phyloP scores from a whole-genome alignment of 768 basidiomycete genomes.

The Dioszegia crocea region DNA sequence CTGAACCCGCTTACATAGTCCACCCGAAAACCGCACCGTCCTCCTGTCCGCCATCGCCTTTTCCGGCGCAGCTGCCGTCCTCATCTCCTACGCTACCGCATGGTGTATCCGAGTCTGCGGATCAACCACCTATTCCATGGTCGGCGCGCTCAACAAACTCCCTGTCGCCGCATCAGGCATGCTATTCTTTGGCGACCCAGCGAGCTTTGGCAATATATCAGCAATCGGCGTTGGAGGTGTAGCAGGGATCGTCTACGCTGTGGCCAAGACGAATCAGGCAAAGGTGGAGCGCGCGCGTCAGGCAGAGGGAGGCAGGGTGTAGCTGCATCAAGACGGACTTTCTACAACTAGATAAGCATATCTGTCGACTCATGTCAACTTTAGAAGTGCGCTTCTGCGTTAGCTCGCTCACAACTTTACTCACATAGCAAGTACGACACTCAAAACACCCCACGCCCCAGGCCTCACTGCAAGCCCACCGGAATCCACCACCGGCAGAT shows the following conservation, averaged over 20 bases:
- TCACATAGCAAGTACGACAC: too few relatives aligned
- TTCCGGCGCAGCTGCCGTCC: constrained; percentile 92
- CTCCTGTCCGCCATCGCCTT: constrained; percentile 85
- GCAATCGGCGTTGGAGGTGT: constrained; percentile 85
- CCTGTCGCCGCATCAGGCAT: constrained; percentile 97
- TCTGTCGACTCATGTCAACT: not conserved
- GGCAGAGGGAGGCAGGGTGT: constrained; percentile 16
- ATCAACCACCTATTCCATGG: constrained; percentile 81
- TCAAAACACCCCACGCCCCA: not conserved
- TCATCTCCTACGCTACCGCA: constrained; percentile 95
- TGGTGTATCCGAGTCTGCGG: constrained; percentile 96
- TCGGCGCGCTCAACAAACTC: constrained; percentile 54
- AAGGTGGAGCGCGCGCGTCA: constrained; percentile 56
- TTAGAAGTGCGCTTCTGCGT: too few relatives aligned
- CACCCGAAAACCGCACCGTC: constrained; percentile 69
- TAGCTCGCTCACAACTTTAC: too few relatives aligned
- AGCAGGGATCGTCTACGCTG: constrained; percentile 83
- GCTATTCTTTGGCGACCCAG: constrained; percentile 71
- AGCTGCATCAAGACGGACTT: not conserved
- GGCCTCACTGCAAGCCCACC: not conserved
- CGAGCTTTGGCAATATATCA: constrained; percentile 79
- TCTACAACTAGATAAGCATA: not conserved
- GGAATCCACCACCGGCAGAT: not conserved
- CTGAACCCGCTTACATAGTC: constrained; percentile 52
- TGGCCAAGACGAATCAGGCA: constrained; percentile 92